Conservation (phyloP, 169 alveolate genomes). For the Babesia caballi region DNA sequence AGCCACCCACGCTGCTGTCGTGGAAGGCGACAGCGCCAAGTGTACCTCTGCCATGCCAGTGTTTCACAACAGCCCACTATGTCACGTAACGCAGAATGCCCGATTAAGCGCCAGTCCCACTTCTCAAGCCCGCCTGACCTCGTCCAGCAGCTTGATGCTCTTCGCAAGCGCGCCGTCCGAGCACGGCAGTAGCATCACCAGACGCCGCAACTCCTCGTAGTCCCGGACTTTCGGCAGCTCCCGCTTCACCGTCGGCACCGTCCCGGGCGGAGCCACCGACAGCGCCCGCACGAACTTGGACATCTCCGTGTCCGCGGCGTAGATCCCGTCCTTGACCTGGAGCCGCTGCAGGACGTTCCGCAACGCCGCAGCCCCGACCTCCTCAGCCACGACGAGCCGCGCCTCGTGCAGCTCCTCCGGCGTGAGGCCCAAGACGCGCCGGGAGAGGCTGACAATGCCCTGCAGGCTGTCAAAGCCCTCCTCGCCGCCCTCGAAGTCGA, state of each 20-base stretch:
- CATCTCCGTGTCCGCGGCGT: constrained; percentile 9
- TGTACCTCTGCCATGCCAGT: too few relatives aligned
- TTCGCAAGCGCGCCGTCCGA: constrained; percentile 13
- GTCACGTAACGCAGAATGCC: too few relatives aligned
- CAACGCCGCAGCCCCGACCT: constrained; percentile 1
- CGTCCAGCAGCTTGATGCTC: constrained; percentile 6
- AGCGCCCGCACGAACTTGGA: constrained; percentile 26
- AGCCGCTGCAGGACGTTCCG: neutral
- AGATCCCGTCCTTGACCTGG: constrained; percentile 5
- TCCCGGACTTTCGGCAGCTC: constrained; percentile 1
- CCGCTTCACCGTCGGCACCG: constrained; percentile 4
- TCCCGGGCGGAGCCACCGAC: constrained; percentile 7
- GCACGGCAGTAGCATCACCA: constrained; percentile 29
- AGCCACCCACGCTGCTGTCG: too few relatives aligned
- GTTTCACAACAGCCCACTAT: too few relatives aligned
- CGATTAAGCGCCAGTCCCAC: too few relatives aligned
- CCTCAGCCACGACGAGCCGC: constrained; percentile 9
- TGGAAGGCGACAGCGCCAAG: too few relatives aligned
- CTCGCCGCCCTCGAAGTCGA: constrained; percentile 10
- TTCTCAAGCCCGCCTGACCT: neutral
- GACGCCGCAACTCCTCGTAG: neutral
- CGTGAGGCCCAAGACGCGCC: neutral
- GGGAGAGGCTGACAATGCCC: constrained; percentile 12
- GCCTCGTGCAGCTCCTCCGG: constrained; percentile 16
- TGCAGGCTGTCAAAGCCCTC: constrained; percentile 20